These are phyloP conservation scores for Colletotrichum tanaceti DNA, from an alignment of 2,329 filamentous ascomycete species.

Conservation along the genomic window DNA sequence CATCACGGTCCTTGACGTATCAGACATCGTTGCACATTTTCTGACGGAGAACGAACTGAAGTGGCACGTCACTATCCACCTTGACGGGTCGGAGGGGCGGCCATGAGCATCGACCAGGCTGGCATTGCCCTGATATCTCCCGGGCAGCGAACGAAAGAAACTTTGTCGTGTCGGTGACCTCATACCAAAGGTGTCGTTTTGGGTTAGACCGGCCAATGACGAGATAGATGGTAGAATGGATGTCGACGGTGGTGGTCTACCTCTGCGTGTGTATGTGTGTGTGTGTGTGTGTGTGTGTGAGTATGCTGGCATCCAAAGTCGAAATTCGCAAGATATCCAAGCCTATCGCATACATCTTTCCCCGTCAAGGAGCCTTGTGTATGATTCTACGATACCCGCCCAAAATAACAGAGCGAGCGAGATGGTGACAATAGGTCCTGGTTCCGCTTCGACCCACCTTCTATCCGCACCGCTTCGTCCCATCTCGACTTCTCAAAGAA, in stretches of 20 bases:
- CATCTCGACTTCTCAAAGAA: slow-evolving; percentile 3
- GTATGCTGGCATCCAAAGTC: slow-evolving; percentile 1
- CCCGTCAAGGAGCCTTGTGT: slow-evolving; percentile 8
- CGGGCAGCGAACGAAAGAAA: background rate
- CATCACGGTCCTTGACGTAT: background rate
- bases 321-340: slow-evolving; percentile 6
- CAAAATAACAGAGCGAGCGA: slow-evolving; percentile 15
- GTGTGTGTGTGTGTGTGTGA: no score
- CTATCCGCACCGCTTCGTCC: background rate
- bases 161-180: slow-evolving; percentile 6
- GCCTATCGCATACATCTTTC: background rate
- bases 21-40: slow-evolving; percentile 6
- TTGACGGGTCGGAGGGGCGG: background rate
- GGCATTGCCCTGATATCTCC: background rate
- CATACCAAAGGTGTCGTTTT: slow-evolving; percentile 4
- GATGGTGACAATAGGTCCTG: slow-evolving; percentile 6
- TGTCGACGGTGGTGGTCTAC: background rate
- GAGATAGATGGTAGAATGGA: slow-evolving; percentile 1
- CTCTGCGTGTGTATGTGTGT: no score
- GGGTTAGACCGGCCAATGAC: slow-evolving; percentile 14
- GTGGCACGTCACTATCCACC: slow-evolving; percentile 7
- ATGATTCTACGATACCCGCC: slow-evolving; percentile 16
- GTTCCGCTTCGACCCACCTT: slow-evolving; percentile 7
- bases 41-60: slow-evolving; percentile 16
- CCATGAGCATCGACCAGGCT: background rate